Conservation (phyloP, 73 alveolate species). For the Tetrahymena malaccensis region DNA sequence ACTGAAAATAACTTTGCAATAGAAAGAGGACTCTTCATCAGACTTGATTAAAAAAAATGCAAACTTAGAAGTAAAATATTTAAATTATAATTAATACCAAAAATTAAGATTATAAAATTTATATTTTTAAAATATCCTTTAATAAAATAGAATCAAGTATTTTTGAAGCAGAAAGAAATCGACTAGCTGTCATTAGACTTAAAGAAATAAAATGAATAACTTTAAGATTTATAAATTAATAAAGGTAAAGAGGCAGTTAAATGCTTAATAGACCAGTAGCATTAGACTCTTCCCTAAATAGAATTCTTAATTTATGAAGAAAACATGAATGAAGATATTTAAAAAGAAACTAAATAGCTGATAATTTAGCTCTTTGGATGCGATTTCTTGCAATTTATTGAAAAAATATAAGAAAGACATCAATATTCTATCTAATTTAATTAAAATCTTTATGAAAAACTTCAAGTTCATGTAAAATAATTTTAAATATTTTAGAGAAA, state of each 20-base stretch:
- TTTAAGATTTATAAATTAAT: background rate
- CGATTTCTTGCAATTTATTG: background rate
- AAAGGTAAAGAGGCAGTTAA: background rate
- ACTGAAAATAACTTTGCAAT: background rate
- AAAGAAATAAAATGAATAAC: background rate
- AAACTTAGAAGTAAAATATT: background rate
- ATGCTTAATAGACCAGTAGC: background rate
- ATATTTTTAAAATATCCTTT: background rate
- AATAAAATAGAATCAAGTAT: background rate
- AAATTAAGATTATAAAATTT: background rate
- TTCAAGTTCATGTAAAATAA: background rate
- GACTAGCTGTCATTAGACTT: background rate
- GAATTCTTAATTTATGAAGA: background rate
- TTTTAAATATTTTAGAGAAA: background rate
- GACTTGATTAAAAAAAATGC: background rate
- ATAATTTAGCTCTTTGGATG: background rate
- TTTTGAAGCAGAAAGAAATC: background rate
- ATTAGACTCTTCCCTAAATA: background rate
- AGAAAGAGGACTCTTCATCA: background rate
- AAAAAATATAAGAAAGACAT: background rate
- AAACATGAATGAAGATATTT: background rate
- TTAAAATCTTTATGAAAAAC: background rate
- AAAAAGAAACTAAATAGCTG: background rate
- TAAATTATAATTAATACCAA: too few relatives aligned
- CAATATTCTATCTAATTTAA: background rate